Conservation (phyloP, 1,284 basidiomycete genomes). For the Heterobasidion irregulare region DNA sequence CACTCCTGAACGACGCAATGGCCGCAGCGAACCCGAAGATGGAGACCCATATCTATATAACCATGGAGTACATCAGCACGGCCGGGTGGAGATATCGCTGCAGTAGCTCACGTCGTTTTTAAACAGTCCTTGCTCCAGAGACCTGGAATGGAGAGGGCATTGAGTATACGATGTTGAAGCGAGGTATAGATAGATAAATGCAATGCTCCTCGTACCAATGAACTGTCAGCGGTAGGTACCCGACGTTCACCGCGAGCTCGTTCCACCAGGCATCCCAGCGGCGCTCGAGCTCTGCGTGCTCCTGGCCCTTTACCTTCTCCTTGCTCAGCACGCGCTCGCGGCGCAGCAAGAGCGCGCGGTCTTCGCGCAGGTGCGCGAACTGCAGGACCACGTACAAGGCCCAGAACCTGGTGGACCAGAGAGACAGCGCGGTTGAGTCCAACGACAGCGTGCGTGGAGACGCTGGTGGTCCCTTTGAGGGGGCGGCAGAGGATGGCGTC, state of each 20-base stretch:
- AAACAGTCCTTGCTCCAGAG: conserved; percentile 56
- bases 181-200: neutral
- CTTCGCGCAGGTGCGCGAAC: conserved; percentile 62
- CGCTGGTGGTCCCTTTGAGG: conserved; percentile 13
- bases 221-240: conserved; percentile 72
- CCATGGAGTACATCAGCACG: conserved; percentile 4
- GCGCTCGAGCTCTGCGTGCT: conserved; percentile 48
- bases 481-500: conserved; percentile 23
- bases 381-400: conserved; percentile 67
- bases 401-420: conserved; percentile 77
- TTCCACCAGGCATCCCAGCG: conserved; percentile 67
- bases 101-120: conserved; percentile 43
- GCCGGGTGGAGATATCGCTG: neutral
- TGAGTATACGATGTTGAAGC: conserved; percentile 1
- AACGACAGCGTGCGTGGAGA: conserved; percentile 22
- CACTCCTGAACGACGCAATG: conserved; percentile 57
- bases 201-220: conserved; percentile 58
- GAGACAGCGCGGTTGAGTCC: conserved; percentile 36
- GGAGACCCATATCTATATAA: conserved; percentile 48
- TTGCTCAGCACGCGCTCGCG: conserved; percentile 49
- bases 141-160: conserved; percentile 35
- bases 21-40: conserved; percentile 58
- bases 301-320: conserved; percentile 44
- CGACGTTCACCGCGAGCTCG: conserved; percentile 66
- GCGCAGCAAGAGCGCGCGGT: conserved; percentile 46